Evolutionary conservation across 176 grass and related monocot species (phyloP).

Genomic region (Cocos nucifera): DNA sequence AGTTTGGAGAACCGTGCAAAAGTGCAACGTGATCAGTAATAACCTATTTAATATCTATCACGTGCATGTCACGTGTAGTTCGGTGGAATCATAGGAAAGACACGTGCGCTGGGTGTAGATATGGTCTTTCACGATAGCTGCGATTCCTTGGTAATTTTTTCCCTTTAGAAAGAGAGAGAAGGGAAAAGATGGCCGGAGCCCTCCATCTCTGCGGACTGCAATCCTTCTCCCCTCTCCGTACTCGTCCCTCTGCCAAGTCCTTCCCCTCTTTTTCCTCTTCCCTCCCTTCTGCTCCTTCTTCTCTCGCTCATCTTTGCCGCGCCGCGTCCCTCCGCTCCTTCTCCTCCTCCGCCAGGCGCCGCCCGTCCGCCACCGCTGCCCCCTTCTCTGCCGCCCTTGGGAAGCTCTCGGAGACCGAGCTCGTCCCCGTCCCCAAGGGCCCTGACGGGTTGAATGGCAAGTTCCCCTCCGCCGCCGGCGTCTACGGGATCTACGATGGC

Average conservation of each 20-base stretch:
- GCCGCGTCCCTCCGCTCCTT: neutral
- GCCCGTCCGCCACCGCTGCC: too few relatives aligned
- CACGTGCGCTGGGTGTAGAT: too few relatives aligned
- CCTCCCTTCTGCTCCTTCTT: neutral
- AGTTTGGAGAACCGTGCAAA: too few relatives aligned
- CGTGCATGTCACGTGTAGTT: too few relatives aligned
- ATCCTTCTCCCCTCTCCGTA: neutral
- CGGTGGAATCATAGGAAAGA: too few relatives aligned
- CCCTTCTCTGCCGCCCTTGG: neutral
- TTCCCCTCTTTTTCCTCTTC: neutral
- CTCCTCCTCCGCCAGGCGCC: slow-evolving; percentile 21
- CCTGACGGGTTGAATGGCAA: slow-evolving; percentile 19
- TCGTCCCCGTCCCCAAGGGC: slow-evolving; percentile 33
- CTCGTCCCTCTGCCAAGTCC: neutral
- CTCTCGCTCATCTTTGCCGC: neutral
- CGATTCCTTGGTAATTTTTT: too few relatives aligned
- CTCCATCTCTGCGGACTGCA: slow-evolving; percentile 18
- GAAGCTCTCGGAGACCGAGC: slow-evolving; percentile 30
- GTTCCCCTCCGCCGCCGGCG: slow-evolving; percentile 38
- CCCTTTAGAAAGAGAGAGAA: too few relatives aligned
- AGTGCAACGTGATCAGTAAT: too few relatives aligned
- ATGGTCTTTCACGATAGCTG: too few relatives aligned
- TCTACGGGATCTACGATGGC: slow-evolving; percentile 64
- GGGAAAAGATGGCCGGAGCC: slow-evolving; percentile 1
- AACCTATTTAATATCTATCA: too few relatives aligned